Evolutionary conservation across 139 green algal species (phyloP), one percentile per base, ranked within the genome.

Genomic region (Micractinium conductrix): DNA sequence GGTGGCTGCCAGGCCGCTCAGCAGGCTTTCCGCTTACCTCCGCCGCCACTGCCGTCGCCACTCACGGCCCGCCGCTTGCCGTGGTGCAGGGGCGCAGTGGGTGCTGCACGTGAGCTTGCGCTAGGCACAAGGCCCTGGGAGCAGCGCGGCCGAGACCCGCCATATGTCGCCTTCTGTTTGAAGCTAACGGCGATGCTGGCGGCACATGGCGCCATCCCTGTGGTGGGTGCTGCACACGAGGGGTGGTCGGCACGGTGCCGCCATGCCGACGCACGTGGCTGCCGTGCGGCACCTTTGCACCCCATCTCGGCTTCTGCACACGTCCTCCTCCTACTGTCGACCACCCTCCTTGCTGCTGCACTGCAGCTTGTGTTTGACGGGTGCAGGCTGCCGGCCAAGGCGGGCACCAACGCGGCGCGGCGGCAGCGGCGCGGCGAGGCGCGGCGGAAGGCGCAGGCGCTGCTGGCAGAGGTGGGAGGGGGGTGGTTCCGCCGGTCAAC

Each of bases 121-220:
- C 79, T 93, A 63, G 93, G 92, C 35, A 73, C 60, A 0, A 91
- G 84, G 37, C 78, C 78, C 30, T 88, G 84, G 84, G 68, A 45
- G 53, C 33, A 37, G 63, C 44, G 65, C 17, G 67, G 67, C 38
- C 67, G 26, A 9, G 62, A 75, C n/a, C 38, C 84, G 0, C 84
- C 84, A 17, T 98, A 95, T 83, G 91, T 99, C 17, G 44, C 82
- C 0, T 99, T 96, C 87, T 98, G 93, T 80, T 91, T 99, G 88
- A 86, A 92, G 5, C 88, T 92, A 6, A 75, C 98, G 8, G 72
- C 96, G 7, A 78, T 97, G 83, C 83, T 99, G 42, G 79, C 60
- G 10, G 62, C 78, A 24, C 72, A 92, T 78, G 95, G 93, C 0
- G 91, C 99, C 21, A 86, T 88, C 9, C 96, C 96, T 0, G 65